These are phyloP conservation scores for Auricularia heimuer DNA, from an alignment of 768 basidiomycete genomes.

Conservation along the genomic window DNA sequence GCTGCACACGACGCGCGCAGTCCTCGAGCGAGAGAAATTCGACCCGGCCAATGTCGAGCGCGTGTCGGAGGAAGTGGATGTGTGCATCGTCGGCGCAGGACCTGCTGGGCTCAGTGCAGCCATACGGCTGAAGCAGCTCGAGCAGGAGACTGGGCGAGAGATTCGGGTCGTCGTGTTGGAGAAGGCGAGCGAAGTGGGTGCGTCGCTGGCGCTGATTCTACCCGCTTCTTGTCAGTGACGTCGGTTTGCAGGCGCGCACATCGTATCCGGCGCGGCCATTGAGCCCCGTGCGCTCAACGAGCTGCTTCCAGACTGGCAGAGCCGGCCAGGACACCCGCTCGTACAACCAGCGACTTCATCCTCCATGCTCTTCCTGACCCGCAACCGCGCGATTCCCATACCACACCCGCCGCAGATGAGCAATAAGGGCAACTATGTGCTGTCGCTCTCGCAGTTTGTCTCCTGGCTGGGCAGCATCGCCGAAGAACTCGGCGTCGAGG, in stretches of 20 bases:
- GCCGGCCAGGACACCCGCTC: conserved; percentile 60
- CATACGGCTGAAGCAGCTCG: conserved; percentile 89
- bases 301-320: conserved; percentile 77
- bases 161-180: conserved; percentile 89
- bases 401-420: conserved; percentile 97
- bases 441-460: conserved; percentile 80
- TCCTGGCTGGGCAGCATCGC: conserved; percentile 85
- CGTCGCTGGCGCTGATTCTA: conserved; percentile 20
- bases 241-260: conserved; percentile 63
- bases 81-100: conserved; percentile 93
- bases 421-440: conserved; percentile 88
- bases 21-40: conserved; percentile 22
- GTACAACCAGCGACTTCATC: conserved; percentile 69
- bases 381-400: conserved; percentile 58
- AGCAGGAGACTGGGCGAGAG: conserved; percentile 66
- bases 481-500: conserved; percentile 81
- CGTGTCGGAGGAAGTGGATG: conserved; percentile 86
- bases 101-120: conserved; percentile 96
- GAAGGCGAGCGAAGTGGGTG: conserved; percentile 89
- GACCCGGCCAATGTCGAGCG: conserved; percentile 63
- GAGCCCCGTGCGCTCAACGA: conserved; percentile 89
- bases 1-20: neutral
- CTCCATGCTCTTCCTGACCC: conserved; percentile 78
- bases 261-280: conserved; percentile 90
- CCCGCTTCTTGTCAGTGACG: neutral